Percentiles rank a stretch among this genome's conserved stretches.
Conservation (phyloP, 805 yeast genomes). For the Dipodascopsis tothii region DNA sequence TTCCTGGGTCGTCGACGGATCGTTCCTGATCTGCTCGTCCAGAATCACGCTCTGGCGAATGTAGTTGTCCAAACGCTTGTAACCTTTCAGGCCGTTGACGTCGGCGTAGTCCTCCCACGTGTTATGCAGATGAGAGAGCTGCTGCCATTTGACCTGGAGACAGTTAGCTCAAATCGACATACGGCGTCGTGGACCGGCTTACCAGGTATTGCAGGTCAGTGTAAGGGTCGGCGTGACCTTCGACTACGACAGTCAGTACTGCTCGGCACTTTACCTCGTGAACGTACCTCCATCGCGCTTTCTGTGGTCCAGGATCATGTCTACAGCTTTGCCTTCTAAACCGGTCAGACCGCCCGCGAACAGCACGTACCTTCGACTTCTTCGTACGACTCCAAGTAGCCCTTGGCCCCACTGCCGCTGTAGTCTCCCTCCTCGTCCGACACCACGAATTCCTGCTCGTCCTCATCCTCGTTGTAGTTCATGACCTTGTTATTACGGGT, state of each 20-base stretch:
- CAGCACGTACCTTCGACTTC: constrained; percentile 20
- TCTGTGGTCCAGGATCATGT: constrained; percentile 50
- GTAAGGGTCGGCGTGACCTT: no score
- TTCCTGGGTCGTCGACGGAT: constrained; percentile 77
- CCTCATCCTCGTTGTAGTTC: constrained; percentile 68
- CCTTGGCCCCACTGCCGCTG: neutral
- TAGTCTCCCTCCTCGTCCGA: constrained; percentile 34
- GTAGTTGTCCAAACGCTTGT: constrained; percentile 82
- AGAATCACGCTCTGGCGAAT: constrained; percentile 65
- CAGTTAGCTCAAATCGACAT: constrained; percentile 42
- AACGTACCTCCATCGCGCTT: no score
- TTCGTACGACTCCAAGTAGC: constrained; percentile 1
- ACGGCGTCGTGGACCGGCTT: constrained; percentile 44
- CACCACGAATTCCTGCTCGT: constrained; percentile 42
- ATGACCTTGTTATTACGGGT: constrained; percentile 64
- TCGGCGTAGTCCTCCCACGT: constrained; percentile 75
- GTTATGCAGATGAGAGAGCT: constrained; percentile 83
- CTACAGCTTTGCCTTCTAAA: constrained; percentile 34
- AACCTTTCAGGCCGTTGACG: constrained; percentile 52
- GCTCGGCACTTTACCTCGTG: constrained; percentile 24
- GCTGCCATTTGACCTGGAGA: constrained; percentile 70
- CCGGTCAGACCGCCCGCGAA: no score
- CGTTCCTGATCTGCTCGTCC: constrained; percentile 70
- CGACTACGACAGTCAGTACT: no score
- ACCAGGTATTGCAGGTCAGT: constrained; percentile 29